phyloP scores from a whole-genome alignment of 148 eudicot genomes.

The Camellia japonica region DNA sequence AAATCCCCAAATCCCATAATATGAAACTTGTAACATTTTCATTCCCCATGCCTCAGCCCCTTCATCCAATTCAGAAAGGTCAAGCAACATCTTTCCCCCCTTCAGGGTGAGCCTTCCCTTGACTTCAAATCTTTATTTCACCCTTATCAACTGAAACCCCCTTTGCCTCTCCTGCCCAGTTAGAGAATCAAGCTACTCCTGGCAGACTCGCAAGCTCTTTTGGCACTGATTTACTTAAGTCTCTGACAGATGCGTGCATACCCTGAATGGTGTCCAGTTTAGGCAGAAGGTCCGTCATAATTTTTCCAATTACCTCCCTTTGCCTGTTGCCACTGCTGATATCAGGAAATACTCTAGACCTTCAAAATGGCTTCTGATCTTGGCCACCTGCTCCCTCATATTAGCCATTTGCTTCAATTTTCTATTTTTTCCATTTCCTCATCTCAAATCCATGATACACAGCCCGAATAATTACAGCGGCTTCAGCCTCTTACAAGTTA shows the following conservation, averaged over 20 bases:
- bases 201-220: conserved; percentile 57
- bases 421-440: conserved; percentile 60
- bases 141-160: too few relatives aligned
- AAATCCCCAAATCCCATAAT: too few relatives aligned
- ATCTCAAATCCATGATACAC: conserved; percentile 65
- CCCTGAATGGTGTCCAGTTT: conserved; percentile 81
- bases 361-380: conserved; percentile 36
- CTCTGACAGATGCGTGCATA: conserved; percentile 56
- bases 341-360: conserved; percentile 35
- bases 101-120: too few relatives aligned
- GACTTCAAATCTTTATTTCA: too few relatives aligned
- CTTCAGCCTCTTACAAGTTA: conserved; percentile 52
- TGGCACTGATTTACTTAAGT: conserved; percentile 55
- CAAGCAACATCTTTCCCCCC: too few relatives aligned
- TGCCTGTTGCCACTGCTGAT: conserved; percentile 31
- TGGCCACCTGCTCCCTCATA: conserved; percentile 35
- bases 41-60: too few relatives aligned
- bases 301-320: conserved; percentile 46
- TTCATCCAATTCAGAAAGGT: too few relatives aligned
- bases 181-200: conserved; percentile 63
- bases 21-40: too few relatives aligned
- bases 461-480: conserved; percentile 60
- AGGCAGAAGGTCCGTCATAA: conserved; percentile 63
- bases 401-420: conserved; percentile 61
- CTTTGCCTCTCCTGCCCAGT: background rate